Base-by-base conservation (phyloP, 306 rosid genomes). In the Geum urbanum region DNA sequence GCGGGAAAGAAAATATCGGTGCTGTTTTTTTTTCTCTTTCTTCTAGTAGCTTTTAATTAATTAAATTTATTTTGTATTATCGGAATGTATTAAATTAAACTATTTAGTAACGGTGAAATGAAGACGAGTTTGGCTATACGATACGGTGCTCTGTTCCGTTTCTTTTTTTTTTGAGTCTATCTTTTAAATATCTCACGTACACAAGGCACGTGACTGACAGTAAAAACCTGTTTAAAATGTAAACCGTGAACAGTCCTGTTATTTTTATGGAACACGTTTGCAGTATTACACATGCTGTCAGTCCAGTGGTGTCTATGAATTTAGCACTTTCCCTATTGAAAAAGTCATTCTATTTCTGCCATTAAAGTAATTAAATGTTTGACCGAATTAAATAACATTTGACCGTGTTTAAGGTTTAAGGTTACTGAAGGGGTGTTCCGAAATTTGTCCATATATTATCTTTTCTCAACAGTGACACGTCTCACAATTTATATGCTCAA, bases 1-100 rank as follows among this genome's bases (percentile, higher is more conserved):
- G 82, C 76, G 85, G 79, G 80, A 74, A 69, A 9, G 39, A 13
- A 16, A 62, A 55, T 54, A 53, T 78, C 71, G 76, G 83, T 19
- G 47, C 44, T 66, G 9, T 39, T 10, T 39, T 48, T 19, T 12
- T 32, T 32, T 32, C 37, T 1, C 2, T 27, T 27, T 27, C 32
- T 27, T 27, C 3, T 32, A 32, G 37, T 32, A 32, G 3, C 37
- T 32, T 32, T 32, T 32, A 32, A 32, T 32, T 32, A 32, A 32
- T 32, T 32, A 32, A 32, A 7, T 53, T 47, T 44, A 6, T 6
- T 40, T 10, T 22, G 11, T 24, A 60, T 27, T 45, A 37, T 67
- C 60, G 57, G 15, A 22, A 64, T 27, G 74, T n/a, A 50, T 19
- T 9, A 19, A 10, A 76, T 24, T 18, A 41, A 41, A 57, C 46